Base-by-base conservation (phyloP, 2,329 filamentous ascomycete genomes). In the Paramyrothecium sp. region DNA sequence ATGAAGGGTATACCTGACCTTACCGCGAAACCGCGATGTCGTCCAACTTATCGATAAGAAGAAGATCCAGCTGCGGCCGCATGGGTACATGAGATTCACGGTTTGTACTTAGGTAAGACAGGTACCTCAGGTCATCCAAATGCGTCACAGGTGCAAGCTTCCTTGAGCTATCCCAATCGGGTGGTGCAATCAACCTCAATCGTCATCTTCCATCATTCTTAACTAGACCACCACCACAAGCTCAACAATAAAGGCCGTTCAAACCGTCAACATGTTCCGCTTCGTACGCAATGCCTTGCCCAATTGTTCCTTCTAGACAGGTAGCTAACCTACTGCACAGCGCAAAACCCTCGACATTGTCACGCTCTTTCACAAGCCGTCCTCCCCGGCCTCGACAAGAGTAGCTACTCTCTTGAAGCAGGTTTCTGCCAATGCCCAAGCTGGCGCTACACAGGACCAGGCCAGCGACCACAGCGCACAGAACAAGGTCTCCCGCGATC, bases 351-450 rank as follows among this genome's bases (percentile, higher is more conserved):
- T 91, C 74, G 93, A 98, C 80, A 91, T 96, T 64, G 86, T 98
- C 72, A 98, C 94, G 60, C 88, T 99, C 80, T 99, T 98, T 82
- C 93, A 97, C 84, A 90, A 91, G 75, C 85, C 94, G 57, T 83
- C 81, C 66, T 84, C 85, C 55, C 84, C 89, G 21, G 82, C 89
- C 62, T 97, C 93, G 3, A 80, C 85, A 53, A 86, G 89, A 59
- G 89, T 89, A 33, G 85, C 89, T 60, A 88, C 85, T 47, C 78
- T 96, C 54, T 85, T 98, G 59, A 96, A 95, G 78, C 88, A 94
- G 75, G 83, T 87, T 33, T 90, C 90, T 23, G 88, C 89, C 51
- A 86, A 85, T 51, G 87, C 91, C 13, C 74, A 84, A 33, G 80
- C 87, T 58, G 81, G 83, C 21, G 86, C 91, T 11, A 91, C 90